A percentile compares a stretch with the other conserved stretches of the same genome.
Conservation (phyloP, 2,329 filamentous ascomycete species). For the Raffaelea albimanens region DNA sequence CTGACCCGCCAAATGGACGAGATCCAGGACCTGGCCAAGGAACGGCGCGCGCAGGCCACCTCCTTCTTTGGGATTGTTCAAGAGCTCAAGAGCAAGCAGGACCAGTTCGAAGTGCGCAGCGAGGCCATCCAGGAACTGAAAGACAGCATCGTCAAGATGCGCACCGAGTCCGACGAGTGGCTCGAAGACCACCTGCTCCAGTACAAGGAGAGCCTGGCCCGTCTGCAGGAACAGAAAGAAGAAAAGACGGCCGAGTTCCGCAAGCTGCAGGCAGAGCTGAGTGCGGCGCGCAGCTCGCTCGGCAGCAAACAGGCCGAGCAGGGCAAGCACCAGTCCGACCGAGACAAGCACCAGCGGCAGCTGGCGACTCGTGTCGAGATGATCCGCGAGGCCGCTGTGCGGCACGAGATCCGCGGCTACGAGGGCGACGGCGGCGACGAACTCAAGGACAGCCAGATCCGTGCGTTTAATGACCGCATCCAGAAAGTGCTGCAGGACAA, state of each 20-base stretch:
- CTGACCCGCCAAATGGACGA: constrained; percentile 53
- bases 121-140: constrained; percentile 62
- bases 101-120: constrained; percentile 62
- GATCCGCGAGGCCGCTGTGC: constrained; percentile 67
- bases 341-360: constrained; percentile 77
- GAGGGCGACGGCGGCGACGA: constrained; percentile 60
- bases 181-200: constrained; percentile 63
- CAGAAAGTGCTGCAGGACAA: constrained; percentile 69
- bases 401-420: constrained; percentile 74
- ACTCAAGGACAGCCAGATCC: constrained; percentile 62
- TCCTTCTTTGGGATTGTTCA: constrained; percentile 67
- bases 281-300: constrained; percentile 33
- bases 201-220: constrained; percentile 65
- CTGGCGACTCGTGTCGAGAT: constrained; percentile 60
- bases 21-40: constrained; percentile 33
- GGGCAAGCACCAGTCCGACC: constrained; percentile 76
- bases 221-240: constrained; percentile 55
- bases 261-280: constrained; percentile 47
- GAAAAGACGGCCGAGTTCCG: constrained; percentile 55
- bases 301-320: constrained; percentile 51
- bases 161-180: constrained; percentile 63
- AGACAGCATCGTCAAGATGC: constrained; percentile 63
- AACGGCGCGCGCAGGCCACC: constrained; percentile 64
- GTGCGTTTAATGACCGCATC: constrained; percentile 69
- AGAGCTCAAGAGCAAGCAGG: constrained; percentile 64